Conservation (phyloP, 2,329 filamentous ascomycete species). For the Stemphylium vesicarium region DNA sequence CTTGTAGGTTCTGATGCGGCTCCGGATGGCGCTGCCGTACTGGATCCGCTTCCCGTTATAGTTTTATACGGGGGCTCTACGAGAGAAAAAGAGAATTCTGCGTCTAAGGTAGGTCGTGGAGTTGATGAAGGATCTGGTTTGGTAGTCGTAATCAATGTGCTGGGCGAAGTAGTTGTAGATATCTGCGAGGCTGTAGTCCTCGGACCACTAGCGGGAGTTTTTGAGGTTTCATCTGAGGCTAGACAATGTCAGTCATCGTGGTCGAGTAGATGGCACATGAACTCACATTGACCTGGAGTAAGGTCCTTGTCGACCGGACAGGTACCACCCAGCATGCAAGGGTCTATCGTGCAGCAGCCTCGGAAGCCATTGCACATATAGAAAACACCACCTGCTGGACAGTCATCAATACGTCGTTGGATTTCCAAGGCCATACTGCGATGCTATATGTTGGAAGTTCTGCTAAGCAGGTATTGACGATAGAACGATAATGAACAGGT, state of each 20-base stretch:
- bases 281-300: conserved; percentile 28
- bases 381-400: conserved; percentile 25
- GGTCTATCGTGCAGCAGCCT: conserved; percentile 36
- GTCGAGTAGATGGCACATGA: neutral
- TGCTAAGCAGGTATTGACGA: neutral
- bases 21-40: neutral
- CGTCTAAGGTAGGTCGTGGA: neutral
- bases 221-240: neutral
- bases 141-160: neutral
- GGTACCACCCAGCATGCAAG: conserved; percentile 24
- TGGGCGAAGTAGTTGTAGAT: neutral
- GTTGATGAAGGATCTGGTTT: neutral
- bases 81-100: neutral
- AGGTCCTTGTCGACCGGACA: conserved; percentile 30
- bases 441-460: neutral
- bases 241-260: neutral
- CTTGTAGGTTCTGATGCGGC: neutral
- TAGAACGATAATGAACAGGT: neutral
- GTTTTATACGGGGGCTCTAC: conserved; percentile 1
- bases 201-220: neutral
- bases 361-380: conserved; percentile 30
- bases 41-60: conserved; percentile 3
- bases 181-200: neutral
- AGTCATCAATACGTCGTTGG: conserved; percentile 14
- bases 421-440: conserved; percentile 17